These are phyloP conservation scores for Quercus alba DNA, from an alignment of 306 rosid species.

Conservation along the genomic window DNA sequence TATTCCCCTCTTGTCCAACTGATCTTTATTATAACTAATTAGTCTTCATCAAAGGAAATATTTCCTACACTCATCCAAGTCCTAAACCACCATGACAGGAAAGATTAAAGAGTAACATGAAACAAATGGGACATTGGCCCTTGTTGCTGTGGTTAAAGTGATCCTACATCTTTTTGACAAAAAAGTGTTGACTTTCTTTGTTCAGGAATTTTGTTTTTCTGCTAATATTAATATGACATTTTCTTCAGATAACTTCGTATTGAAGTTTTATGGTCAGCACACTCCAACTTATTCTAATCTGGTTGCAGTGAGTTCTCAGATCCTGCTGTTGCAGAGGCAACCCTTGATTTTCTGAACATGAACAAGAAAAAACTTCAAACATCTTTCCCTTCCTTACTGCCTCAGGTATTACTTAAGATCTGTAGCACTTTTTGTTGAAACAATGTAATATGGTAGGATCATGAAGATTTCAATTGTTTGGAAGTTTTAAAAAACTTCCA, in stretches of 20 bases:
- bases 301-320: conserved; percentile 90
- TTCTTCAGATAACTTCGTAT: background rate
- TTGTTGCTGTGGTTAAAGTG: background rate
- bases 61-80: background rate
- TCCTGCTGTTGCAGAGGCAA: conserved; percentile 81
- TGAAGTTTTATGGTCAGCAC: background rate
- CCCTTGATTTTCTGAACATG: conserved; percentile 66
- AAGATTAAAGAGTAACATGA: background rate
- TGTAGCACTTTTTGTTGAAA: conserved; percentile 6
- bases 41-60: background rate
- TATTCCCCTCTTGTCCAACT: background rate
- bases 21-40: background rate
- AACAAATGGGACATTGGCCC: background rate
- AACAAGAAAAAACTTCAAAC: conserved; percentile 68
- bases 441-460: conserved; percentile 10
- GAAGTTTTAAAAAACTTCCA: background rate
- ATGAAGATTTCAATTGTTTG: background rate
- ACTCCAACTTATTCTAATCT: conserved; percentile 23
- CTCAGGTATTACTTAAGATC: conserved; percentile 63
- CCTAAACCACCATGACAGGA: background rate
- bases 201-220: background rate
- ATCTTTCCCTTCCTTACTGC: conserved; percentile 76
- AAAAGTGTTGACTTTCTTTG: background rate
- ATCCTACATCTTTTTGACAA: background rate
- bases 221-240: background rate